phyloP scores from a whole-genome alignment of 2,329 filamentous ascomycete genomes.

The Cladophialophora exuberans region DNA sequence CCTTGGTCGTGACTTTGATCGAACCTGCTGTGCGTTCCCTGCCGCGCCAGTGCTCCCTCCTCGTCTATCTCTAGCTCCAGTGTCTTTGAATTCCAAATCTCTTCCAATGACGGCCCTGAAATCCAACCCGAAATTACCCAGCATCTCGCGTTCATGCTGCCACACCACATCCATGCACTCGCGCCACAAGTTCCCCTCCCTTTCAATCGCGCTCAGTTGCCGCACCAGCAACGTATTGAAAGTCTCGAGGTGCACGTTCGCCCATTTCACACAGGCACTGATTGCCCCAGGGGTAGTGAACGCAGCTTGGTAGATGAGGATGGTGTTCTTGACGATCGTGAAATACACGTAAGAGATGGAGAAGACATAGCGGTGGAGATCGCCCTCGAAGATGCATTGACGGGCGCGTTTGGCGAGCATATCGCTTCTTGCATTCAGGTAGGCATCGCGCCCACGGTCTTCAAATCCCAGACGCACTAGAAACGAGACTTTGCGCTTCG shows the following conservation, averaged over 20 bases:
- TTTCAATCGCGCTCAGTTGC: conserved; percentile 84
- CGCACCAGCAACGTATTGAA: conserved; percentile 83
- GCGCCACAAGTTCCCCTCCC: conserved; percentile 74
- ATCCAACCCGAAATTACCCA: conserved; percentile 85
- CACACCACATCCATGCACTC: conserved; percentile 81
- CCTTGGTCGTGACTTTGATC: conserved; percentile 24
- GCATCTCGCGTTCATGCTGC: conserved; percentile 71
- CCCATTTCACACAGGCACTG: conserved; percentile 96
- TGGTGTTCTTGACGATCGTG: conserved; percentile 88
- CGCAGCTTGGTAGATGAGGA: conserved; percentile 81
- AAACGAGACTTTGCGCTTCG: conserved; percentile 81
- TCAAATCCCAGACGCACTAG: conserved; percentile 86
- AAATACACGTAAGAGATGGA: conserved; percentile 96
- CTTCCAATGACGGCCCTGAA: conserved; percentile 80
- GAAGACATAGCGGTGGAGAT: conserved; percentile 90
- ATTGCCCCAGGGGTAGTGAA: conserved; percentile 81
- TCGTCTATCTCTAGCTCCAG: background rate
- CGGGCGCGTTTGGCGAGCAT: conserved; percentile 81
- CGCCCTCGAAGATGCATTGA: conserved; percentile 93
- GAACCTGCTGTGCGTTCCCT: conserved; percentile 4
- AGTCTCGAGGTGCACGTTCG: conserved; percentile 89
- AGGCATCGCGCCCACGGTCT: conserved; percentile 83
- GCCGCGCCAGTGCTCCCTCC: background rate
- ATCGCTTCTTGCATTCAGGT: conserved; percentile 76
- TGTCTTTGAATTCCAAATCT: conserved; percentile 39